Base-by-base conservation (phyloP, 148 eudicot genomes). In the Nepenthes gracilis region DNA sequence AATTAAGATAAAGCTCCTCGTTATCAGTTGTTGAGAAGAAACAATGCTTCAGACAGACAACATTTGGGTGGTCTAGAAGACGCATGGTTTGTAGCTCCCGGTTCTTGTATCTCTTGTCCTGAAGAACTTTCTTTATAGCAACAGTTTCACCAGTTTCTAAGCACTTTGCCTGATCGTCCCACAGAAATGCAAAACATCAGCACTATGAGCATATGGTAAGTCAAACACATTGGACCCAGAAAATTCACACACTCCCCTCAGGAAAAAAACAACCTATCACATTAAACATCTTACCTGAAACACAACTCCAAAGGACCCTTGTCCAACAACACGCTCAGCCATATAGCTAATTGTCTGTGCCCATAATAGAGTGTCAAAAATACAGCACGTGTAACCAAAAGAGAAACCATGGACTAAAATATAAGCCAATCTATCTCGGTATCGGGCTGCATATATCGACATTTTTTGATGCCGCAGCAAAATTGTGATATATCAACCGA, bases 271-370 rank as follows among this genome's bases (percentile, higher is more conserved):
- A 32, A 15, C 13, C 5, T 32, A 33, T 34, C 12, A 67, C 7
- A 15, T n/a, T 7, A 60, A 9, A 13, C 36, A 54, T 23, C 15
- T 51, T 59, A 88, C 96, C 89, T 88, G 93, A 67, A 86, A 86
- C 60, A 90, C 97, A 23, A 87, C 83, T 64, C 97, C 97, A 60
- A 90, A 90, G 1, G 97, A 90, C 64, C 97, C 91, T 38, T 81
- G 88, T 51, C 97, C 95, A 64, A 90, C 91, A 14, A 76, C 74
- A 38, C 86, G 85, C 75, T 90, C 97, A 13, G 97, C 97, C 97
- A 86, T 90, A 43, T 87, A 90, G 74, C 95, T 90, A 23, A 90
- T 80, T 33, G 97, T 86, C 95, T 90, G 70, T 43, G 57, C 50
- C 65, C 54, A 55, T 0, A 33, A 49, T 59, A 43, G 33, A 10